Conservation (phyloP, 1,284 basidiomycete species). For the Erythrobasidium hasegawianum region DNA sequence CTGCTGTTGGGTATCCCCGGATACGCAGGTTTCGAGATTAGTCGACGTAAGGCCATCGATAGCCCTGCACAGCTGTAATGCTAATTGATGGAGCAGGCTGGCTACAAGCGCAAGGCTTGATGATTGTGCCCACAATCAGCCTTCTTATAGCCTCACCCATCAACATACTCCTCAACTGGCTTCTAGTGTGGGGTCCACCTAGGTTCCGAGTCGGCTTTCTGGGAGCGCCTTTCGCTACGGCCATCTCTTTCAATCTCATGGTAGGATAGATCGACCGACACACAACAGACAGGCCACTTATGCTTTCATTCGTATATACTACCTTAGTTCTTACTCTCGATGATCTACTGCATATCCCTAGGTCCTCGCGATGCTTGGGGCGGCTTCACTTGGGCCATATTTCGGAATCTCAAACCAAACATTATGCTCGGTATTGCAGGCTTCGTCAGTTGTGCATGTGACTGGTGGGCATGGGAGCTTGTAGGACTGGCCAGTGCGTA, state of each 20-base stretch:
- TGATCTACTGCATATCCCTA: conserved; percentile 69
- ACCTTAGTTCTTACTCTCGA: conserved; percentile 55
- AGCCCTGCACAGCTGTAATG: too few relatives aligned
- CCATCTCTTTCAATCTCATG: conserved; percentile 81
- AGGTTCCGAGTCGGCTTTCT: conserved; percentile 75
- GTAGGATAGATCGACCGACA: conserved; percentile 53
- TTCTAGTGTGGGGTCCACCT: conserved; percentile 59
- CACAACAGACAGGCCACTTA: too few relatives aligned
- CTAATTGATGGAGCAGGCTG: conserved; percentile 35
- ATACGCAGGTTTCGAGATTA: conserved; percentile 57
- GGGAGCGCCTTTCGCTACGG: conserved; percentile 86
- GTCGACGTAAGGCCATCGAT: too few relatives aligned
- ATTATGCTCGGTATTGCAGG: conserved; percentile 72
- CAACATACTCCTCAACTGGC: conserved; percentile 76
- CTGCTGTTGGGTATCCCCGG: conserved; percentile 80
- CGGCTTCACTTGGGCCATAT: conserved; percentile 64
- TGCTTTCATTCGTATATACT: too few relatives aligned
- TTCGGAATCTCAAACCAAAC: conserved; percentile 68
- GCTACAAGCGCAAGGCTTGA: conserved; percentile 59
- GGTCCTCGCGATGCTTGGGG: conserved; percentile 79
- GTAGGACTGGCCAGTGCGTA: conserved; percentile 37
- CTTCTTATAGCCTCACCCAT: conserved; percentile 78
- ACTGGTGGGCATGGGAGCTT: conserved; percentile 64
- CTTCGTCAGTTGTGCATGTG: too few relatives aligned
- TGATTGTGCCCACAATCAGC: conserved; percentile 80